Conservation (phyloP, 495 filamentous ascomycete species). For the Letharia lupina region DNA sequence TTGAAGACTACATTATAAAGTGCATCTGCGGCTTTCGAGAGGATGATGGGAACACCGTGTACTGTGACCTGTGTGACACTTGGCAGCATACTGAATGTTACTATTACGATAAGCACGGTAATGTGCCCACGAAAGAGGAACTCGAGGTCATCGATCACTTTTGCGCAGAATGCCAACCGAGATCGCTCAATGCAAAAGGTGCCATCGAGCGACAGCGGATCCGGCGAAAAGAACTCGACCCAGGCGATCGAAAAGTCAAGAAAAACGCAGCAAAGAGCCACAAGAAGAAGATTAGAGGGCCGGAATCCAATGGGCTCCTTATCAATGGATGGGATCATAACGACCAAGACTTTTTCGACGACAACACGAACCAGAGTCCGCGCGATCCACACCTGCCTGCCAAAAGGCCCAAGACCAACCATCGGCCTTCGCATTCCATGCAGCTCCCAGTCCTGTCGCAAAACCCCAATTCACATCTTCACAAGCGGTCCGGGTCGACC, state of each 20-base stretch:
- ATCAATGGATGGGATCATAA: conserved; percentile 41
- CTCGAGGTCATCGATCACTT: conserved; percentile 60
- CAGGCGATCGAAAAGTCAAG: conserved; percentile 55
- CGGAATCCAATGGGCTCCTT: conserved; percentile 21
- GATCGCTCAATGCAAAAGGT: conserved; percentile 57
- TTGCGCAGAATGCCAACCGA: conserved; percentile 78
- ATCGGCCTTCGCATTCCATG: conserved; percentile 63
- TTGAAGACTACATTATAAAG: conserved; percentile 93
- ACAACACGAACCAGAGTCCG: conserved; percentile 43
- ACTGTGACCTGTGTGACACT: conserved; percentile 89
- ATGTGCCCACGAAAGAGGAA: conserved; percentile 51
- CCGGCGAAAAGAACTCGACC: conserved; percentile 53
- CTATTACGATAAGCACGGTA: conserved; percentile 43
- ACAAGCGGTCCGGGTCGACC: conserved; percentile 45
- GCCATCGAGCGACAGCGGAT: conserved; percentile 60
- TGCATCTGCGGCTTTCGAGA: conserved; percentile 89
- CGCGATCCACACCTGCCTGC: conserved; percentile 50
- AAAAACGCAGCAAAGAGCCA: conserved; percentile 60
- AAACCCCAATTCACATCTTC: conserved; percentile 32
- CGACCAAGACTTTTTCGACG: conserved; percentile 33
- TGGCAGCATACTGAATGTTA: conserved; percentile 99
- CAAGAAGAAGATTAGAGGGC: conserved; percentile 61
- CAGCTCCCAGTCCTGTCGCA: conserved; percentile 43
- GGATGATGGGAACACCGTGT: conserved; percentile 96
- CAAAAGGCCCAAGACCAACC: conserved; percentile 70